Percentiles rank a stretch among this genome's conserved stretches.
Evolutionary conservation across 2,329 filamentous ascomycete genomes (phyloP).

Genomic region (Ceratocystis cacaofunesta): DNA sequence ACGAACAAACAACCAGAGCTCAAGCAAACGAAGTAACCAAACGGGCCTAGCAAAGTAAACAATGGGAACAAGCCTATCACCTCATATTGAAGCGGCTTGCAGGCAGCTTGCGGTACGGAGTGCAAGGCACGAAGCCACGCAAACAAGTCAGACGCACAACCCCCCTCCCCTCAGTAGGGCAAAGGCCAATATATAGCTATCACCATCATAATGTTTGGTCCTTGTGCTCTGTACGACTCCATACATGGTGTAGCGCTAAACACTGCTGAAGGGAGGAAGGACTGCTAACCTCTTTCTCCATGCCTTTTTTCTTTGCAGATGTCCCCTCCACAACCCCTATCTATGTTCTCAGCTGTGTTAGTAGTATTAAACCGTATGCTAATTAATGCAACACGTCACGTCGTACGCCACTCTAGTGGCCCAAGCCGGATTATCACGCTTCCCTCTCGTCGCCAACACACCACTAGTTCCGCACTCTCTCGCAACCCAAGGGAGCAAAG

Average conservation of each 20-base stretch:
- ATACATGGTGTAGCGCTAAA: not conserved
- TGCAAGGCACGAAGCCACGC: not conserved
- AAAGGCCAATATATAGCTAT: not conserved
- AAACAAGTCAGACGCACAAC: not conserved
- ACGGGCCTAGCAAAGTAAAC: not conserved
- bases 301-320: not conserved
- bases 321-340: not conserved
- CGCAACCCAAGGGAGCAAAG: not conserved
- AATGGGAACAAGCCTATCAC: not conserved
- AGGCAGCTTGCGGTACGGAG: too few relatives aligned
- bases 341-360: not conserved
- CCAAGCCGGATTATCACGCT: not conserved
- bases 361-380: not conserved
- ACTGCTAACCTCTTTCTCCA: not conserved
- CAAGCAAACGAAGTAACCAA: too few relatives aligned
- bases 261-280: not conserved
- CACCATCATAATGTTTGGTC: not conserved
- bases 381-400: too few relatives aligned
- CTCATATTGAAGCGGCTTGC: too few relatives aligned
- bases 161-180: not conserved
- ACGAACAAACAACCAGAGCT: not conserved
- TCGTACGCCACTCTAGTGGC: too few relatives aligned
- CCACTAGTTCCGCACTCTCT: not conserved
- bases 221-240: not conserved
- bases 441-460: not conserved